Base-by-base conservation (phyloP, 192 early-diverging fungal genomes). In the Rhizoclosmatium globosum region DNA sequence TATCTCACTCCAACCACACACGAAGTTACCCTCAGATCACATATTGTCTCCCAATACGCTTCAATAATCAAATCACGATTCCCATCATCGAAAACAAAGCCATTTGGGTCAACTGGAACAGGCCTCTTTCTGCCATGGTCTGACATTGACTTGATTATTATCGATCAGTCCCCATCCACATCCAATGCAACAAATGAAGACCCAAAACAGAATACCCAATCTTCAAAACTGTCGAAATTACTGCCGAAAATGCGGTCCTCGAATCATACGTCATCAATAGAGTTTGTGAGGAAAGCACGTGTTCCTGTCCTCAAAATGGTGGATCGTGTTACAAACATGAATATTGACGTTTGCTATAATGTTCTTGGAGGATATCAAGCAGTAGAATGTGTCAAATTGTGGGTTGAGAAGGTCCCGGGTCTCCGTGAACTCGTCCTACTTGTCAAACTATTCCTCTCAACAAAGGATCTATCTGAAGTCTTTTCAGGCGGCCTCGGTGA, bases 281-380 rank as follows among this genome's bases (percentile, higher is more conserved):
- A 46, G 21, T 17, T 71, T 13, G 4, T 79, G 19, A 21, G 59
- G 45, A 31, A 39, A 19, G 77, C 77, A 11, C 38, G 64, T 9
- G 77, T 79, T 45, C 77, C 77, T 1, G 71, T 79, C 41, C 23
- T 71, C 47, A 79, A 79, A 60, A 42, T 79, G 48, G 13, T 15
- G 21, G 77, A 79, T 39, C 38, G 15, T 13, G 11, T 15, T 9
- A 61, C 68, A n/a, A 67, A 68, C n/a, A 43, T 79, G 21, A 21
- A 9, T n/a, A 11, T 79, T 21, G 77, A 79, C 47, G 47, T 79
- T 45, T 69, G 50, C 15, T 79, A 71, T 45, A 62, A 59, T 58
- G 53, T 58, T 9, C 9, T 19, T 46, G 53, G 57, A 13, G 70
- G 70, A 19, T 23, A 57, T 72, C 2, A 15, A 1, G 70, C 70